phyloP scores from a whole-genome alignment of 2,329 filamentous ascomycete genomes.

The Neofusicoccum sp. region DNA sequence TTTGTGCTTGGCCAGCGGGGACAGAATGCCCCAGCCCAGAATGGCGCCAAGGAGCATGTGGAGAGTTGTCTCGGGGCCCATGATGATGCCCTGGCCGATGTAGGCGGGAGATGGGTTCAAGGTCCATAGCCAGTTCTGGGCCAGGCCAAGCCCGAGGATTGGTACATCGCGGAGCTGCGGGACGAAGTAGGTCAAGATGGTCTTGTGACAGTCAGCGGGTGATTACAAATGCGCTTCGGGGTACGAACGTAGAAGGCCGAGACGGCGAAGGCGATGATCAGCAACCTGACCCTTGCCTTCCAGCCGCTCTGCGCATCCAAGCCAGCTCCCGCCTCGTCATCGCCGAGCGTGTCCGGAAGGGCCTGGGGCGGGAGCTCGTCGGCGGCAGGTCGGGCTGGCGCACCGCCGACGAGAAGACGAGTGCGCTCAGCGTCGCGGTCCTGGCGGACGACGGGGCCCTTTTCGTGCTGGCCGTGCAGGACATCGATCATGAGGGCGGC shows the following conservation, averaged over 20 bases:
- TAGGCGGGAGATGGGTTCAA: slow-evolving; percentile 97
- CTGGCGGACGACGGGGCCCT: slow-evolving; percentile 32
- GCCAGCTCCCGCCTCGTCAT: slow-evolving; percentile 34
- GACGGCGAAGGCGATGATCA: slow-evolving; percentile 58
- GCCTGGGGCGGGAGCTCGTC: slow-evolving; percentile 16
- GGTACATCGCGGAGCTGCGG: slow-evolving; percentile 83
- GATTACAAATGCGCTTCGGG: not conserved
- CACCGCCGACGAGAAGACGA: slow-evolving; percentile 6
- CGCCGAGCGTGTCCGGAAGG: slow-evolving; percentile 22
- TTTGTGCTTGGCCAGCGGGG: slow-evolving; percentile 77
- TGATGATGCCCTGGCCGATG: slow-evolving; percentile 95
- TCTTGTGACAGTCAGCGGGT: slow-evolving; percentile 50
- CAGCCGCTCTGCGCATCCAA: slow-evolving; percentile 51
- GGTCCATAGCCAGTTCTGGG: slow-evolving; percentile 86
- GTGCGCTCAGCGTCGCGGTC: slow-evolving; percentile 18
- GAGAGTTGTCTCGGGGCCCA: slow-evolving; percentile 91
- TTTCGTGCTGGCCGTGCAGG: slow-evolving; percentile 63
- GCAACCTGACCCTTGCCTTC: slow-evolving; percentile 60
- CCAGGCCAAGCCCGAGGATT: slow-evolving; percentile 73
- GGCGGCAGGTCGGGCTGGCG: slow-evolving; percentile 21
- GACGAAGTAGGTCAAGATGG: slow-evolving; percentile 84
- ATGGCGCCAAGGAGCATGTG: slow-evolving; percentile 93
- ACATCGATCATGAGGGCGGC: slow-evolving; percentile 92
- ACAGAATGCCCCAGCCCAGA: slow-evolving; percentile 86
- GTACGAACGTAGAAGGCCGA: slow-evolving; percentile 53